Evolutionary conservation across 345 rosid genomes (phyloP), one percentile per base, ranked within the genome.

Genomic region (Reutealis trisperma): DNA sequence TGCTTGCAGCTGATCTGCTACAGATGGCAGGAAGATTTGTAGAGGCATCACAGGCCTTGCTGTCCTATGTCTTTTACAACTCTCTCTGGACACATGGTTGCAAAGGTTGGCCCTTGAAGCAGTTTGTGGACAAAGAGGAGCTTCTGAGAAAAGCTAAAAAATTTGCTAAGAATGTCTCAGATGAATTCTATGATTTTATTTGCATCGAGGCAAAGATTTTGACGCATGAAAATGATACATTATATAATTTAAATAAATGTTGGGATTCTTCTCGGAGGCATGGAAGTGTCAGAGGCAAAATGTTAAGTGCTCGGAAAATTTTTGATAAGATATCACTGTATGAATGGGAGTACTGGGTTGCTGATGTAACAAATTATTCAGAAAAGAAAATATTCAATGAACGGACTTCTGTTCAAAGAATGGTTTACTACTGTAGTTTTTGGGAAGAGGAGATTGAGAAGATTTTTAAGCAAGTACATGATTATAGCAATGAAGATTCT

Each of bases 61-160:
- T 89, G 2, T 74, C 76, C 73, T 78, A 64, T 76, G 80, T 89
- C 21, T 19, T 87, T 45, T 71, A 76, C 61, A 79, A 62, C 74
- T 87, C 92, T 70, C 83, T 89, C 1, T 89, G 90, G 92, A 64
- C 59, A 27, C 54, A 58, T 6, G 82, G 83, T 68, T 61, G 82
- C 78, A 68, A 57, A 18, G 92, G 89, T 14, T 89, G 92, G 90
- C 89, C 88, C 15, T 75, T 85, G 58, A 83, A 85, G 75, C 81
- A 72, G 66, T 85, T 87, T 80, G 37, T 7, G 8, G 51, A 72
- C 16, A 72, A 80, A 70, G 78, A 84, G 71, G 73, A 81, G 60
- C 83, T 85, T 68, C 12, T 89, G 32, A 63, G 25, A 14, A 85
- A 78, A 67, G 90, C 90, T 14, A 81, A 79, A 72, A 76, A 75